Percentiles rank a stretch among this genome's conserved stretches.
These are phyloP conservation scores for Whalleya microplaca DNA, from an alignment of 2,329 filamentous ascomycete species.

Conservation along the genomic window DNA sequence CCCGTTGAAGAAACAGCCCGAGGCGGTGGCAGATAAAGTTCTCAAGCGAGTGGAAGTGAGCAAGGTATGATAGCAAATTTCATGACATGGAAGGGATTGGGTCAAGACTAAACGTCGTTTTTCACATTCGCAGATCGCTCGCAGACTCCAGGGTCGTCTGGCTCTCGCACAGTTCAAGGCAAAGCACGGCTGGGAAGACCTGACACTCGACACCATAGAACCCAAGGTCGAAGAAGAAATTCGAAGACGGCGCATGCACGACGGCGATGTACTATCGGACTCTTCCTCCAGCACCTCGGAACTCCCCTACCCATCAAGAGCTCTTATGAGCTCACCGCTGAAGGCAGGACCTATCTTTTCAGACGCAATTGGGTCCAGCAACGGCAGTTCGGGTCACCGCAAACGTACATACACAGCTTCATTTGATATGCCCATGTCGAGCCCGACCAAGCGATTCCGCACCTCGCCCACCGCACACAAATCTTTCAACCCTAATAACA, in stretches of 20 bases:
- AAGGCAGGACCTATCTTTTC: conserved; percentile 79
- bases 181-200: conserved; percentile 91
- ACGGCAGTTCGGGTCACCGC: conserved; percentile 66
- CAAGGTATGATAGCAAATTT: conserved; percentile 59
- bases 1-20: conserved; percentile 65
- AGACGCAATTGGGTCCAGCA: conserved; percentile 75
- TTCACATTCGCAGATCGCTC: conserved; percentile 72
- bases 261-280: conserved; percentile 80
- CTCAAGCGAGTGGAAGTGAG: conserved; percentile 75
- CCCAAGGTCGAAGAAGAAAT: conserved; percentile 81
- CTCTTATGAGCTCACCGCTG: conserved; percentile 82
- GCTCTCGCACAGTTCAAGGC: conserved; percentile 97
- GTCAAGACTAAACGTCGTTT: conserved; percentile 23
- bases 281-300: conserved; percentile 85
- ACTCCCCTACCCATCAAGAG: conserved; percentile 67
- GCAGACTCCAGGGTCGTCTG: conserved; percentile 89
- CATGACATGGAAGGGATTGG: neutral
- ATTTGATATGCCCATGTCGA: conserved; percentile 59
- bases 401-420: conserved; percentile 66
- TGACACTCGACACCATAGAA: conserved; percentile 84
- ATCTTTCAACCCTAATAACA: conserved; percentile 53
- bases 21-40: conserved; percentile 69
- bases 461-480: conserved; percentile 65
- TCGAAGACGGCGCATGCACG: conserved; percentile 69
- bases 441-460: conserved; percentile 71